Evolutionary conservation across 352 stramenopile genomes (phyloP), one percentile per base, ranked within the genome.

Genomic region (Elongisporangium prolatum): DNA sequence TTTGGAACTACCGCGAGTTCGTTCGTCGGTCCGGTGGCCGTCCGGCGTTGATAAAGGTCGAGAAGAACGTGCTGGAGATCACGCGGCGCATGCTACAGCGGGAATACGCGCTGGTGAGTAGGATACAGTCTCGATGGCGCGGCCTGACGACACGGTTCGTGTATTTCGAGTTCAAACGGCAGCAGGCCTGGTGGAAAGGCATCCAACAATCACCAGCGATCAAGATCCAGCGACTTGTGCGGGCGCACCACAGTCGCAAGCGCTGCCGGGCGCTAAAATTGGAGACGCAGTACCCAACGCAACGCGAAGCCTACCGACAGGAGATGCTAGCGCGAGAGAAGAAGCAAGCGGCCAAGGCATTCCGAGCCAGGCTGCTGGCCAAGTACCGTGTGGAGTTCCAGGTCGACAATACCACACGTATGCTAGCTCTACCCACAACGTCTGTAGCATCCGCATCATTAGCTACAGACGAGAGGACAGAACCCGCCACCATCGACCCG

Each of bases 1-100:
- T 75, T 52, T 88, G 74, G 77, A 81, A 92, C 58, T 92, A 94
- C 61, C 71, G 83, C 14, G 80, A 91, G 54, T 90, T 91, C 57
- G 80, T 90, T 51, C 78, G 77, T 2, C 76, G 81, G 21, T 75
- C 80, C 0, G 80, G 82, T 11, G 70, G 75, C 7, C 75, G 70
- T 51, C 80, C 81, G 4, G 60, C 84, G 20, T 67, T 91, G 17
- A 77, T 86, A 22, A 84, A 88, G 47, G 84, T 91, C 21, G 84
- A 93, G 65, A 73, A 63, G 7, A 93, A 91, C 53, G 69, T 93
- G 13, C 7, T 87, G 14, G 84, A 93, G 67, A 83, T 93, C 56
- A 71, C 78, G 24, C 57, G 64, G 7, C 74, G 80, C n/a, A 80
- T 93, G 54, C 63, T 91, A 13, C 52, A 63, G 34, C 81, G 82